Conservation (phyloP, 2,329 filamentous ascomycete genomes). For the Penicillium sp. region DNA sequence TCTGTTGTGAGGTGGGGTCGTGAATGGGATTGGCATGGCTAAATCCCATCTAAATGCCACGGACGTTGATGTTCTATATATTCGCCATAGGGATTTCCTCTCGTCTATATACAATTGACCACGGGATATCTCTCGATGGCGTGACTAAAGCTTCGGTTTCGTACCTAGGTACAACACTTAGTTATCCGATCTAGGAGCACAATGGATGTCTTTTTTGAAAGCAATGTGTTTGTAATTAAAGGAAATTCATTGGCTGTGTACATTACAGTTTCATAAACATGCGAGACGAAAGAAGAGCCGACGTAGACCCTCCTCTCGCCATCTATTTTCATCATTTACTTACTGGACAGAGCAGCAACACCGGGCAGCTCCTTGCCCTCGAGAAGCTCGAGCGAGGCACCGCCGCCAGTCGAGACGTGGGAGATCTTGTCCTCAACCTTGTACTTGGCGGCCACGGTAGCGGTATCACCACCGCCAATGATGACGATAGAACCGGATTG, state of each 20-base stretch:
- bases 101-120: neutral
- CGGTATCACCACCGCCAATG: conserved; percentile 96
- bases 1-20: neutral
- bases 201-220: neutral
- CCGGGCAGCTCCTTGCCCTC: conserved; percentile 98
- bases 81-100: neutral
- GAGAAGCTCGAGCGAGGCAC: conserved; percentile 90
- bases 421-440: conserved; percentile 93
- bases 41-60: neutral
- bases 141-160: conserved; percentile 29
- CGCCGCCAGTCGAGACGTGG: conserved; percentile 96
- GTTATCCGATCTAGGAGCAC: conserved; percentile 13
- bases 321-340: conserved; percentile 44
- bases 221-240: conserved; percentile 15
- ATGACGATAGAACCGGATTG: conserved; percentile 91
- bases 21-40: neutral
- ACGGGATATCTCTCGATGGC: neutral
- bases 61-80: neutral
- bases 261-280: conserved; percentile 36
- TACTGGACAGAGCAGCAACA: conserved; percentile 82
- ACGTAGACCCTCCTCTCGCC: neutral
- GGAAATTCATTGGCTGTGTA: conserved; percentile 33
- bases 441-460: conserved; percentile 97
- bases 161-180: conserved; percentile 30
- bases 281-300: neutral